Evolutionary conservation across 2,329 filamentous ascomycete genomes (phyloP).

Genomic region (Exophiala bonariae): DNA sequence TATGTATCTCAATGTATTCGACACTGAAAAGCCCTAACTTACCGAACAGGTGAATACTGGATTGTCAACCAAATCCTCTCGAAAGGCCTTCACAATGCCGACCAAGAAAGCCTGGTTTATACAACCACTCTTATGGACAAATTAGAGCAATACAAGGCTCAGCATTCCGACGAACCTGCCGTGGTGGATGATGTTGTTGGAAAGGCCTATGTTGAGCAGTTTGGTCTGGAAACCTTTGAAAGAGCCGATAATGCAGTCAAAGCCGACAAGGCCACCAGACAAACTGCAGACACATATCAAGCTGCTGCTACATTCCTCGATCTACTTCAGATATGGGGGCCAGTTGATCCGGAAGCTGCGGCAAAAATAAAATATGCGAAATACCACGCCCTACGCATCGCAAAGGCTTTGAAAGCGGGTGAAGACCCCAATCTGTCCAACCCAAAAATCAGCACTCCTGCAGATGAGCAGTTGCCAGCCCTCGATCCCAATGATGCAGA

Average conservation of each 20-base stretch:
- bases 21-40: constrained; percentile 23
- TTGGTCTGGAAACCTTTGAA: constrained; percentile 83
- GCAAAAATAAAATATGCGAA: constrained; percentile 96
- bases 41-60: constrained; percentile 74
- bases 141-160: constrained; percentile 77
- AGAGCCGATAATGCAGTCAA: constrained; percentile 79
- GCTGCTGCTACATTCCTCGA: constrained; percentile 92
- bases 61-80: constrained; percentile 88
- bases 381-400: constrained; percentile 88
- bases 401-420: constrained; percentile 85
- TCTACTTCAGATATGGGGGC: constrained; percentile 79
- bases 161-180: constrained; percentile 75
- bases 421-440: constrained; percentile 92
- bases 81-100: constrained; percentile 73
- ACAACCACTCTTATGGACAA: constrained; percentile 87
- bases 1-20: constrained; percentile 49
- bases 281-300: constrained; percentile 92
- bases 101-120: constrained; percentile 76
- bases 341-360: constrained; percentile 70
- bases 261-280: constrained; percentile 80
- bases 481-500: constrained; percentile 68
- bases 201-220: constrained; percentile 91
- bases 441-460: constrained; percentile 60
- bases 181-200: constrained; percentile 82
- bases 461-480: constrained; percentile 44